Evolutionary conservation across 768 basidiomycete species (phyloP).

Genomic region (Tylopilus cervinicoccineus): DNA sequence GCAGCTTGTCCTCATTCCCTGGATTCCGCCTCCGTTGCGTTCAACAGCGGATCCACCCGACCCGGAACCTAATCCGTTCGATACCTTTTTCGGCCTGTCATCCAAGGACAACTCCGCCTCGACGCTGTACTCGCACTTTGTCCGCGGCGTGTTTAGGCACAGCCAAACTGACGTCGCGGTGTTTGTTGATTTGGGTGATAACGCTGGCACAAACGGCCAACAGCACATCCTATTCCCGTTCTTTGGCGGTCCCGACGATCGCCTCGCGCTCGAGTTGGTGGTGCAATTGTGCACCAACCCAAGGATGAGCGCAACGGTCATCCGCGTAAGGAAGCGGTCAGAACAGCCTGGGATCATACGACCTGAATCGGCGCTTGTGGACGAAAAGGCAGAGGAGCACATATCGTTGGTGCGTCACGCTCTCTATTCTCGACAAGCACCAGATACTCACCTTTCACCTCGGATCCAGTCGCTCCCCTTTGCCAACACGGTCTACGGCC

Average conservation of each 20-base stretch:
- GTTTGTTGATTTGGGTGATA: constrained; percentile 69
- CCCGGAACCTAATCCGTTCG: constrained; percentile 61
- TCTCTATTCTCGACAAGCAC: neutral
- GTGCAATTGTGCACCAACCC: constrained; percentile 71
- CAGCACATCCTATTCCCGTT: constrained; percentile 83
- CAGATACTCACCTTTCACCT: neutral
- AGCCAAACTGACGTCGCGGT: constrained; percentile 76
- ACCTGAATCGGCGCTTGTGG: constrained; percentile 52
- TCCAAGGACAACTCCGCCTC: constrained; percentile 47
- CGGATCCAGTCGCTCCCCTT: constrained; percentile 42
- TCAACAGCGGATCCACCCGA: constrained; percentile 30
- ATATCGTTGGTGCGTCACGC: constrained; percentile 10
- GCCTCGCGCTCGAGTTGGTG: constrained; percentile 76
- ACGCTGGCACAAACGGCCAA: constrained; percentile 23
- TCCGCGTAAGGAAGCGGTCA: constrained; percentile 48
- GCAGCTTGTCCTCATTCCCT: constrained; percentile 82
- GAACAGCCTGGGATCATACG: constrained; percentile 47
- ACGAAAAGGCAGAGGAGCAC: constrained; percentile 42
- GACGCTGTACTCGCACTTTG: constrained; percentile 73
- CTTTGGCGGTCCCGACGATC: constrained; percentile 93
- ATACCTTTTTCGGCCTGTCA: constrained; percentile 64
- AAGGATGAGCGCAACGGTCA: constrained; percentile 65
- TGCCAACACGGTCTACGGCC: constrained; percentile 71
- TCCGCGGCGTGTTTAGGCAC: constrained; percentile 75
- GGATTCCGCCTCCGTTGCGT: constrained; percentile 51